These are phyloP conservation scores for Phyllostachys edulis DNA, from an alignment of 176 grass and related monocot genomes.

Conservation along the genomic window DNA sequence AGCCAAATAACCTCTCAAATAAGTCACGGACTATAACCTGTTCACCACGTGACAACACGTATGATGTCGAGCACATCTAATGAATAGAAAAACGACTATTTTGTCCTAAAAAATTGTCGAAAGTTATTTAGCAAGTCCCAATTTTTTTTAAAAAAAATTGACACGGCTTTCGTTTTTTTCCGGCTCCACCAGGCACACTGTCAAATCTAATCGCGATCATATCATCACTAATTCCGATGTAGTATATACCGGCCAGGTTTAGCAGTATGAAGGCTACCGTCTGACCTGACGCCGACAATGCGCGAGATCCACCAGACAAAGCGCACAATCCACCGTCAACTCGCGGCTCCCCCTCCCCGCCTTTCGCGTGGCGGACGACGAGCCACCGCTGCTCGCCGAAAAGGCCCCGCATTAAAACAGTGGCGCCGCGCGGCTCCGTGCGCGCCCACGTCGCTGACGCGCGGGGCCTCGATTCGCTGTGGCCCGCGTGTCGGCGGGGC, in stretches of 20 bases:
- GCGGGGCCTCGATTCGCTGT: neutral
- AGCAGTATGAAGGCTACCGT: neutral
- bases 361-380: constrained; percentile 32
- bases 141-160: no score
- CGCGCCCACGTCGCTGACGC: neutral
- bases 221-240: neutral
- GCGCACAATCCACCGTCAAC: constrained; percentile 3
- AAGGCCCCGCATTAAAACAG: constrained; percentile 16
- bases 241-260: neutral
- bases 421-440: neutral
- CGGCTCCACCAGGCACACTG: neutral
- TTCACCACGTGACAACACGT: no score
- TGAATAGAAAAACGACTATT: no score
- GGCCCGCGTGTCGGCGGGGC: constrained; percentile 20
- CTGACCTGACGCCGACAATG: neutral
- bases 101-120: no score
- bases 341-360: neutral
- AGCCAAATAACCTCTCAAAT: no score
- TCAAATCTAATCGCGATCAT: neutral
- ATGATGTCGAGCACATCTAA: no score
- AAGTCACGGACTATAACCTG: no score
- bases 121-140: no score
- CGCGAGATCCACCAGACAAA: neutral
- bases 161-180: neutral
- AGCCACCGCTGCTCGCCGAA: constrained; percentile 8